Evolutionary conservation across 177 flowering plant species (phyloP).

Genomic region (Tripterygium wilfordii): DNA sequence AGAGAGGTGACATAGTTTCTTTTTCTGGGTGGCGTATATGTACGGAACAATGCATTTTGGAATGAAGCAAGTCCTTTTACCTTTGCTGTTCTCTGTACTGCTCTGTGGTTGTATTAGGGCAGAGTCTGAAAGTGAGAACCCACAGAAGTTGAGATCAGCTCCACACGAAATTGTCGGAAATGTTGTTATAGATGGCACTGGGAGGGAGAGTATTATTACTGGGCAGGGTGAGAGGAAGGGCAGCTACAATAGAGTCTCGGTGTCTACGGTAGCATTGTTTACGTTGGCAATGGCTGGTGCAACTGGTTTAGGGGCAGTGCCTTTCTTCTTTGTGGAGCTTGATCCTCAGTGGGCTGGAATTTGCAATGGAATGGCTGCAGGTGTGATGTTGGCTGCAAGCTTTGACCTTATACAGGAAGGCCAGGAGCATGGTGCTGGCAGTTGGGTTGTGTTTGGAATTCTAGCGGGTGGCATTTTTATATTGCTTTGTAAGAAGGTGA

Average conservation of each 20-base stretch:
- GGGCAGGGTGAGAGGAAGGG: conserved; percentile 34
- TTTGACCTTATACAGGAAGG: conserved; percentile 98
- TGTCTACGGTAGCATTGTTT: conserved; percentile 77
- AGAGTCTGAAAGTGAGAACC: conserved; percentile 23
- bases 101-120: conserved; percentile 25
- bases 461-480: conserved; percentile 85
- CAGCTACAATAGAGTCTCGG: conserved; percentile 58
- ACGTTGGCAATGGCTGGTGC: conserved; percentile 99
- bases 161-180: conserved; percentile 48
- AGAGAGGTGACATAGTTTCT: too few species aligned
- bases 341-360: conserved; percentile 96
- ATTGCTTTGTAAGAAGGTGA: conserved; percentile 93
- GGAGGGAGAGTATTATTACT: conserved; percentile 28
- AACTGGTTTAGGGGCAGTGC: conserved; percentile 92
- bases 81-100: conserved; percentile 23
- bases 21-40: not conserved
- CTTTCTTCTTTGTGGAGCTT: conserved; percentile 96
- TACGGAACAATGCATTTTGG: conserved; percentile 27
- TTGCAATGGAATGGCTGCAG: conserved; percentile 99
- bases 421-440: conserved; percentile 80
- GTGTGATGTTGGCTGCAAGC: conserved; percentile 99
- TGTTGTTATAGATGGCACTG: conserved; percentile 73
- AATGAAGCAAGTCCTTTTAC: conserved; percentile 21
- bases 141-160: conserved; percentile 42
- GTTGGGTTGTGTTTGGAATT: conserved; percentile 89